phyloP scores from a whole-genome alignment of 2,329 filamentous ascomycete genomes.

The Byssoonygena ceratinophila region DNA sequence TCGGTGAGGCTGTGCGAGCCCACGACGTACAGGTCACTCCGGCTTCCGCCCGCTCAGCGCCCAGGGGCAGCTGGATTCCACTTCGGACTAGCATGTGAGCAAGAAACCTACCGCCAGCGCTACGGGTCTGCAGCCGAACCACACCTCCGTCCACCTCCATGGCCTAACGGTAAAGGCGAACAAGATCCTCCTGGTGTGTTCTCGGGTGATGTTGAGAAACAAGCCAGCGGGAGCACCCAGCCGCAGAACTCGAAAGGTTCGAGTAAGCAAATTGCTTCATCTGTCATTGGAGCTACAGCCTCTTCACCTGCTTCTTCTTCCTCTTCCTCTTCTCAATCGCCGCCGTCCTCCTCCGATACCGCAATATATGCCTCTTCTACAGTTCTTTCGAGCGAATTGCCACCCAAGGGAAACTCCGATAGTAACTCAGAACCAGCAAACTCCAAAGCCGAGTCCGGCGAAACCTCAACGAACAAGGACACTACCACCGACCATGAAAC shows the following conservation, averaged over 20 bases:
- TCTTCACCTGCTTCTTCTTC: background rate
- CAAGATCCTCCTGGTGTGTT: background rate
- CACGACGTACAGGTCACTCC: slow-evolving; percentile 35
- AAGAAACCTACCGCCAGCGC: slow-evolving; percentile 34
- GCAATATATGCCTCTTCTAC: slow-evolving; percentile 6
- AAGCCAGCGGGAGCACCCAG: slow-evolving; percentile 18
- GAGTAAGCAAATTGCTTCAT: slow-evolving; percentile 9
- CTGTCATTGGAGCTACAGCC: background rate
- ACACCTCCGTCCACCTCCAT: slow-evolving; percentile 30
- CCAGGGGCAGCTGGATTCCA: slow-evolving; percentile 27
- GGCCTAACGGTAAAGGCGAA: slow-evolving; percentile 9
- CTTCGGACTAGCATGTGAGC: slow-evolving; percentile 26
- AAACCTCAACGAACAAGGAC: slow-evolving; percentile 5
- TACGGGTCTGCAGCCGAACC: slow-evolving; percentile 39
- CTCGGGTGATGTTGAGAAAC: background rate
- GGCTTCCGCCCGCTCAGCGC: slow-evolving; percentile 24
- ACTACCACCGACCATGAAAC: background rate
- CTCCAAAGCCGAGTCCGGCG: background rate
- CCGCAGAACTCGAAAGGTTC: slow-evolving; percentile 21
- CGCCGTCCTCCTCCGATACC: too few species aligned
- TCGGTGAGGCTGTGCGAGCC: slow-evolving; percentile 42
- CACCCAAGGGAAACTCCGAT: slow-evolving; percentile 4
- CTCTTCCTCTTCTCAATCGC: too few species aligned
- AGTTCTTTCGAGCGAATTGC: slow-evolving; percentile 12
- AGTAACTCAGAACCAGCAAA: slow-evolving; percentile 3